Base-by-base conservation (phyloP, 2,329 filamentous ascomycete genomes). In the Clonostachys rosea region DNA sequence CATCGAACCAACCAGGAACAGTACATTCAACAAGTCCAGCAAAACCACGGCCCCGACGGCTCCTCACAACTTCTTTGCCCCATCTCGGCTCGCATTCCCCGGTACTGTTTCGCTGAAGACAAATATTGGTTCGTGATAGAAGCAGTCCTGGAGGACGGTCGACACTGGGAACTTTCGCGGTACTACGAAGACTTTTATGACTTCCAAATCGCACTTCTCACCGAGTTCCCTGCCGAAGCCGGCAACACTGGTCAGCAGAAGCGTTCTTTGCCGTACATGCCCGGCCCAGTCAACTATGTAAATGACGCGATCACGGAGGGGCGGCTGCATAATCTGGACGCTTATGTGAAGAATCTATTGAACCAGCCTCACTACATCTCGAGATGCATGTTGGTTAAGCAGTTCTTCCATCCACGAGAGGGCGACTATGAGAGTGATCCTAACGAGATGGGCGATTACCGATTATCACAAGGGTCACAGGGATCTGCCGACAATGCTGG, bases 51-150 rank as follows among this genome's bases (percentile, higher is more conserved):
- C 34, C 50, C 54, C n/a, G 47, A 57, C 17, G 72, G 71, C 59
- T 67, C 75, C 11, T 74, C 78, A 5, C 75, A 83, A 49, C 70
- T 90, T 8, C 82, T 84, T 54, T 87, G 91, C 3, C 92, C 94
- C 0, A 72, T 95, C 43, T 82, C 83, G 48, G 94, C 92, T 12
- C 86, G 83, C 45, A 95, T 97, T 56, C 91, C 92, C 14, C 81
- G 90, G 51, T 97, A 96, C 70, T 95, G 90, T 65, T 97, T 95
- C 60, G 90, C 91, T 50, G 92, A 97, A 62, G 91, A 96, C 57
- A 96, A 96, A 65, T 97, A 97, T 68, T 97, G 94, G 90, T 99
- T 97, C 61, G 89, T 96, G 47, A 92, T 99, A 49, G 91, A 96
- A 65, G 90, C 89, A 20, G 79, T 86, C 58, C 81, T 97, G 66